Percentiles rank a stretch among this genome's conserved stretches.
These are phyloP conservation scores for Arbutus unedo DNA, from an alignment of 148 eudicot genomes.

Conservation along the genomic window DNA sequence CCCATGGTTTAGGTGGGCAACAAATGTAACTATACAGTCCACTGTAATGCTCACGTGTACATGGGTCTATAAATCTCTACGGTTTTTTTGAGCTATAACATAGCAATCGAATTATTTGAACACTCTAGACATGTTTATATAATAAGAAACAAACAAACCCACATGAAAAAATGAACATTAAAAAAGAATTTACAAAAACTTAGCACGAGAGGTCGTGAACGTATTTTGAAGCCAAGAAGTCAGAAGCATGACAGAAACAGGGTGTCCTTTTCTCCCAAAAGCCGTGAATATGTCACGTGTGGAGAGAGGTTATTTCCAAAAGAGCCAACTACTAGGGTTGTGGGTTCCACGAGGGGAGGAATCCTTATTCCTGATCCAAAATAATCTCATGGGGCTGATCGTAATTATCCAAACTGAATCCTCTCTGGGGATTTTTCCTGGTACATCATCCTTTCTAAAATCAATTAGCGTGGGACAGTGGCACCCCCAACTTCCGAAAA, in stretches of 20 bases:
- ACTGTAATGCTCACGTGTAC: too few relatives aligned
- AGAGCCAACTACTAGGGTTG: background rate
- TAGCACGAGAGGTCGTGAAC: too few relatives aligned
- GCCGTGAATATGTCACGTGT: conserved; percentile 12
- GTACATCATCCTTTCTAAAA: background rate
- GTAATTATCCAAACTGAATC: background rate
- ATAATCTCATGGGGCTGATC: background rate
- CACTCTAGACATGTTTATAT: too few relatives aligned
- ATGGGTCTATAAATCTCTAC: too few relatives aligned
- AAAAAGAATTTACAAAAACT: too few relatives aligned
- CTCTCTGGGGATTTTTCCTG: background rate
- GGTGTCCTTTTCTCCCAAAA: conserved; percentile 16
- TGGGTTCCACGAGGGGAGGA: background rate
- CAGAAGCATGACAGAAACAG: background rate
- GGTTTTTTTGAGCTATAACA: too few relatives aligned
- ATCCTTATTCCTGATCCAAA: background rate
- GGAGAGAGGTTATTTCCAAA: background rate
- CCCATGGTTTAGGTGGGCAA: background rate
- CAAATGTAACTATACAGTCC: background rate
- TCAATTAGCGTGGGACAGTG: too few relatives aligned
- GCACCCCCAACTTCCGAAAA: too few relatives aligned
- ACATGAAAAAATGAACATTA: too few relatives aligned
- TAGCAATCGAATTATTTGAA: too few relatives aligned
- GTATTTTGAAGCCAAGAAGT: background rate
- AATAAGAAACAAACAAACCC: too few relatives aligned